Evolutionary conservation across 352 stramenopile species (phyloP), one percentile per base, ranked within the genome.

Genomic region (Aphanomyces stellatus): DNA sequence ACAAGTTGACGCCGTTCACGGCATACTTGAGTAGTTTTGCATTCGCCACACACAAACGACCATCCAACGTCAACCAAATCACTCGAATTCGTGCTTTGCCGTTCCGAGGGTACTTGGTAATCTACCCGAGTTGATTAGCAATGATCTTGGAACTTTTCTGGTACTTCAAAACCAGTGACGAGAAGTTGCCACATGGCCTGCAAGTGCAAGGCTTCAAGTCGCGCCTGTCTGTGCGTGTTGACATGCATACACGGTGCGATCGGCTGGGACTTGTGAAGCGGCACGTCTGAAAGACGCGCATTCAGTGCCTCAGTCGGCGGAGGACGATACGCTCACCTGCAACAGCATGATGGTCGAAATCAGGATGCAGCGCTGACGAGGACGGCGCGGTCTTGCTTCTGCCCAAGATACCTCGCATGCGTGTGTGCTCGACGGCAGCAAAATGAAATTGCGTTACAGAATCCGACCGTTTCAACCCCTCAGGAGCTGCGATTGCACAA

Each of bases 101-200:
- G 35, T 73, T 74, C 11, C 76, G 76, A 0, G 76, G 74, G 48
- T 79, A 86, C 43, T 75, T 79, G 31, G 76, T 56, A 4, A 85
- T 71, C 71, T 78, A 37, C 2, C 7, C 1, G 28, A 7, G 25
- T 6, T 3, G 17, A 8, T 17, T 43, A 17, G 8, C 17, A 43
- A 43, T 43, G 37, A 17, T 17, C n/a, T n/a, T n/a, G 17, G 17
- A 8, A 43, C 37, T 43, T 43, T 7, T 1, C 34, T 5, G 10
- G 22, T 51, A 74, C 74, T 66, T 85, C 78, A 53, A 86, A 83
- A 2, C 78, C 78, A 0, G 78, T 86, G 17, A 82, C 27, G 2
- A 86, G 57, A 24, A 86, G 49, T 43, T 86, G 78, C 78, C 78
- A 83, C 27, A 83, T 80, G 5, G 76, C 78, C 19, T 80, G 69